Conservation (phyloP, 192 early-diverging fungal genomes). For the Pilobolus umbonatus region DNA sequence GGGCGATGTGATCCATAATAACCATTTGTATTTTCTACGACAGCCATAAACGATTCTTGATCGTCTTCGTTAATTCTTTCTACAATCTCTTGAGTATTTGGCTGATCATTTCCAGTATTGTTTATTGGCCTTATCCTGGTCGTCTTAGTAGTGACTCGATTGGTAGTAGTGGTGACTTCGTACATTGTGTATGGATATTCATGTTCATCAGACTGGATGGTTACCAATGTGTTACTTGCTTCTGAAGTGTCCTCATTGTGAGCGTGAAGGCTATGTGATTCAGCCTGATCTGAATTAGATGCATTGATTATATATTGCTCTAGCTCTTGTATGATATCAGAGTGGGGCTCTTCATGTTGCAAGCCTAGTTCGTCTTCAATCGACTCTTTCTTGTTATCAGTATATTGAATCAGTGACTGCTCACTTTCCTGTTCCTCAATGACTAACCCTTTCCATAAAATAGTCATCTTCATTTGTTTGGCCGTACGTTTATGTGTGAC, state of each 20-base stretch:
- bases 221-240: no score
- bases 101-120: slow-evolving; percentile 10
- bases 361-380: no score
- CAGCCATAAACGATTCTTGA: slow-evolving; percentile 32
- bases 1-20: background rate
- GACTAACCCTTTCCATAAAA: slow-evolving; percentile 61
- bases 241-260: no score
- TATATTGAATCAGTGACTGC: slow-evolving; percentile 18
- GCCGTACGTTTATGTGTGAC: slow-evolving; percentile 64
- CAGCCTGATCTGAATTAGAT: no score
- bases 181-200: slow-evolving; percentile 13
- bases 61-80: slow-evolving; percentile 29
- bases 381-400: no score
- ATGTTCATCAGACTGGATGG: no score
- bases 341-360: slow-evolving; percentile 23
- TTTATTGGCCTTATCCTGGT: slow-evolving; percentile 32
- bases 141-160: slow-evolving; percentile 22
- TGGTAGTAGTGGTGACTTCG: slow-evolving; percentile 29
- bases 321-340: slow-evolving; percentile 27
- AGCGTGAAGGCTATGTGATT: no score
- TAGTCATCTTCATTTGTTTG: slow-evolving; percentile 38
- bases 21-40: slow-evolving; percentile 6
- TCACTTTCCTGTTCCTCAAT: slow-evolving; percentile 39
- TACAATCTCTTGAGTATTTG: slow-evolving; percentile 23
- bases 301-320: no score